Percentiles rank a stretch among this genome's conserved stretches.
phyloP scores from a whole-genome alignment of 495 filamentous ascomycete genomes.

The Ramalina intermedia region DNA sequence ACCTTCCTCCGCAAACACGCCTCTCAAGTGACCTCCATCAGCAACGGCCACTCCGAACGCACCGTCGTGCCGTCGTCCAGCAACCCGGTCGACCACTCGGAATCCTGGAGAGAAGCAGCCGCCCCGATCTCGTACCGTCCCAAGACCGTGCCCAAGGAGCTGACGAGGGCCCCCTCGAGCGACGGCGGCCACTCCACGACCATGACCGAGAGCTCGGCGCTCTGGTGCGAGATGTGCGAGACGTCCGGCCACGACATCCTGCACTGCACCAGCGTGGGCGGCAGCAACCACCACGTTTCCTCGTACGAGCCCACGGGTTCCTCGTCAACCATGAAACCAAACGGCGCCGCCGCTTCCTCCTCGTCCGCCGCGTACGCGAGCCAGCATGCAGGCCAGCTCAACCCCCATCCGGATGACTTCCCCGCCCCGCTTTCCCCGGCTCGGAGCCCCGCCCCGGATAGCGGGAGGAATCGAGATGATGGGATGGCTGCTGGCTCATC shows the following conservation, averaged over 20 bases:
- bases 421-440: conserved; percentile 25
- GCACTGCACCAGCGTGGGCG: conserved; percentile 82
- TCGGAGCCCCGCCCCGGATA: conserved; percentile 11
- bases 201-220: conserved; percentile 47
- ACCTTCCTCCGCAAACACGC: conserved; percentile 37
- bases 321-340: conserved; percentile 16
- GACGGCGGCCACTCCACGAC: conserved; percentile 61
- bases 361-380: neutral
- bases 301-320: conserved; percentile 23
- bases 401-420: conserved; percentile 7
- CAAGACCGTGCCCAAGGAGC: no score
- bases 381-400: neutral
- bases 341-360: neutral
- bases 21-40: conserved; percentile 33
- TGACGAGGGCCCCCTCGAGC: conserved; percentile 44
- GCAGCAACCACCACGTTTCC: conserved; percentile 13
- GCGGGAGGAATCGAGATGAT: neutral
- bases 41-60: conserved; percentile 25
- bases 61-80: conserved; percentile 19
- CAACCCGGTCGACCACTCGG: conserved; percentile 1
- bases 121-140: no score
- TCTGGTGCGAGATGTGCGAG: conserved; percentile 97
- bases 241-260: conserved; percentile 86
- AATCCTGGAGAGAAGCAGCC: conserved; percentile 10
- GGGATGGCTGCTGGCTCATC: neutral